A percentile compares a stretch with the other conserved stretches of the same genome.
phyloP scores from a whole-genome alignment of 176 grass and related monocot species.

The Eragrostis nindensis region DNA sequence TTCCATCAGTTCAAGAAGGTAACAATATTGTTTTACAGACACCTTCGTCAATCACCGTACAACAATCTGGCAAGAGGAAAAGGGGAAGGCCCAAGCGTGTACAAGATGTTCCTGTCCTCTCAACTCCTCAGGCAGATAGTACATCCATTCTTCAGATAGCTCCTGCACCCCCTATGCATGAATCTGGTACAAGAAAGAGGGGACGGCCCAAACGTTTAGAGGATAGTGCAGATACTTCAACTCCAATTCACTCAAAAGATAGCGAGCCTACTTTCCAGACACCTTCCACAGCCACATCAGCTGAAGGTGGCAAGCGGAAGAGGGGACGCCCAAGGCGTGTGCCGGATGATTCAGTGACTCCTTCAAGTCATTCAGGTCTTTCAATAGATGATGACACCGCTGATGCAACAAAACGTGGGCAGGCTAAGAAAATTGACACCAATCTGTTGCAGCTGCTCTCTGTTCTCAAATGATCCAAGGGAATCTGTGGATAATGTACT shows the following conservation, averaged over 20 bases:
- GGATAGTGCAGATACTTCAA: conserved; percentile 30
- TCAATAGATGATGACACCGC: conserved; percentile 33
- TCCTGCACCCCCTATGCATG: conserved; percentile 25
- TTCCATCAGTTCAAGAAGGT: conserved; percentile 5
- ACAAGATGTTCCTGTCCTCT: conserved; percentile 23
- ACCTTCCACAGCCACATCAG: conserved; percentile 10
- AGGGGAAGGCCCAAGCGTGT: conserved; percentile 46
- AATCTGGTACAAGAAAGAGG: conserved; percentile 45
- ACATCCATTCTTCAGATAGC: conserved; percentile 39
- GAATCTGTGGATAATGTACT: conserved; percentile 74
- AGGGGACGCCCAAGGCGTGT: conserved; percentile 43
- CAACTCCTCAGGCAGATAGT: conserved; percentile 27
- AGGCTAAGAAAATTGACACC: conserved; percentile 49
- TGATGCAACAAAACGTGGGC: conserved; percentile 34
- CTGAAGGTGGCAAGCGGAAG: conserved; percentile 49
- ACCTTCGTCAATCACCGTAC: conserved; percentile 27
- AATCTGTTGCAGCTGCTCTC: conserved; percentile 44
- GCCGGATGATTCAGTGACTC: conserved; percentile 23
- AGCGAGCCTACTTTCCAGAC: conserved; percentile 17
- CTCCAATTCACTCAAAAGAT: conserved; percentile 39
- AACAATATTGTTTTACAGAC: conserved; percentile 27
- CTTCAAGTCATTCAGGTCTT: conserved; percentile 35
- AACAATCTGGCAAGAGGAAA: conserved; percentile 48
- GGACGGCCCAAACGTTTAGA: conserved; percentile 36
- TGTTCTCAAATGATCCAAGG: conserved; percentile 61